Base-by-base conservation (phyloP, 768 basidiomycete species). In the Dendrothele bispora region DNA sequence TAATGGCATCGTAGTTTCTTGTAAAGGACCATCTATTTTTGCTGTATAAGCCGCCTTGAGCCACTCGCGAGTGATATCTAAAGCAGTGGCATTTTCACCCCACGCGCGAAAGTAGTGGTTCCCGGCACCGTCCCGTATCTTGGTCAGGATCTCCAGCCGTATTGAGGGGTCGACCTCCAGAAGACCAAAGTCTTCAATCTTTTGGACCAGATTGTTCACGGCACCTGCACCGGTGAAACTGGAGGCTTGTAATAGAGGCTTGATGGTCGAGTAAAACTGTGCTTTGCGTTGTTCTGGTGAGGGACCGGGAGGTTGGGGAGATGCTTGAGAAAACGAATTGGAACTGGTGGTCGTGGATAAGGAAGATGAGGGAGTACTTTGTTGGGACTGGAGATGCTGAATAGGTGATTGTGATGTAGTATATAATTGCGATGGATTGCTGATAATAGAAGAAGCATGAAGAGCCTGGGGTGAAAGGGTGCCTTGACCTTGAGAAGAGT, bases 21-120 rank as follows among this genome's bases (percentile, higher is more conserved):
- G 75, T 49, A 84, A 62, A 51, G 75, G 68, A 46, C 61, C 70
- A 48, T 84, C 82, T 47, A 62, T 70, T 51, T 80, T 81, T 39
- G 74, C 78, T 24, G 75, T 72, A 48, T 81, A 78, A 20, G 79
- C 86, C 2, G 84, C 74, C 67, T 84, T 88, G 50, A 93, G 67
- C 91, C 91, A 93, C 55, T 88, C 87, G 40, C 87, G 78, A 35
- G 87, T 80, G 28, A 91, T 75, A 50, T 88, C 87, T 71, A 92
- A 83, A 15, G 88, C 91, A 30, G 66, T 63, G 36, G 60, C n/a
- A 61, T 88, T 90, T 62, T 90, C 89, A 14, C 82, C 78, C 89
- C 90, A 92, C 4, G 88, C 89, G 35, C 88, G 82, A 62, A 88
- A 91, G 60, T 92, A 93, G 57, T 89, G 87, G 60, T 91, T 89